A percentile compares a stretch with the other conserved stretches of the same genome.
Evolutionary conservation across 106 monocot genomes (phyloP).

Genomic region (Acorus gramineus): DNA sequence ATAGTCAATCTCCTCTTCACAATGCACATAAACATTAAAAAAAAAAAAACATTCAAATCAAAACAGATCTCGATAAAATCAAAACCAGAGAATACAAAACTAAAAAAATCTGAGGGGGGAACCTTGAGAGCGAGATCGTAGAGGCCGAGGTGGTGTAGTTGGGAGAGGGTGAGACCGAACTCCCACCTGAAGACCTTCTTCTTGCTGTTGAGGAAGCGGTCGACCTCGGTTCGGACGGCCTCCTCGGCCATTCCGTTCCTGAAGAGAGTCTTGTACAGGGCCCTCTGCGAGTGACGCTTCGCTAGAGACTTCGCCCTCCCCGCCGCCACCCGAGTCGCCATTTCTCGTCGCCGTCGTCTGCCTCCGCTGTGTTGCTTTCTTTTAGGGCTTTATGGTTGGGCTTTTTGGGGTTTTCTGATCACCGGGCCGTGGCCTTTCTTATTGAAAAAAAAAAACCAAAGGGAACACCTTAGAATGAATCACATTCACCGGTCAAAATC

Average conservation of each 20-base stretch:
- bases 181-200: slow-evolving; percentile 96
- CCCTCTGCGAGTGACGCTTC: slow-evolving; percentile 10
- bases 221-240: slow-evolving; percentile 52
- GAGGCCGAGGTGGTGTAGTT: slow-evolving; percentile 56
- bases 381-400: too few relatives aligned
- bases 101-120: background rate
- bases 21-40: too few relatives aligned
- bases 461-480: too few relatives aligned
- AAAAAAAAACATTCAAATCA: too few relatives aligned
- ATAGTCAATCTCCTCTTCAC: too few relatives aligned
- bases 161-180: slow-evolving; percentile 76
- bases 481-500: too few relatives aligned
- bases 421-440: too few relatives aligned
- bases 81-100: background rate
- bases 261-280: slow-evolving; percentile 74
- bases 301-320: slow-evolving; percentile 88
- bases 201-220: slow-evolving; percentile 70
- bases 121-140: slow-evolving; percentile 88
- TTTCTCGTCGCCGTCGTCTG: background rate
- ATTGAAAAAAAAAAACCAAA: too few relatives aligned
- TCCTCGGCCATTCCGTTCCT: slow-evolving; percentile 44
- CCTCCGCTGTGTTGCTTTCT: background rate
- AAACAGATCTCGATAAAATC: too few relatives aligned
- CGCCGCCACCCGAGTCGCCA: slow-evolving; percentile 51
- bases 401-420: too few relatives aligned